Conservation (phyloP, 257 asterid species). For the Ehretia macrophylla region DNA sequence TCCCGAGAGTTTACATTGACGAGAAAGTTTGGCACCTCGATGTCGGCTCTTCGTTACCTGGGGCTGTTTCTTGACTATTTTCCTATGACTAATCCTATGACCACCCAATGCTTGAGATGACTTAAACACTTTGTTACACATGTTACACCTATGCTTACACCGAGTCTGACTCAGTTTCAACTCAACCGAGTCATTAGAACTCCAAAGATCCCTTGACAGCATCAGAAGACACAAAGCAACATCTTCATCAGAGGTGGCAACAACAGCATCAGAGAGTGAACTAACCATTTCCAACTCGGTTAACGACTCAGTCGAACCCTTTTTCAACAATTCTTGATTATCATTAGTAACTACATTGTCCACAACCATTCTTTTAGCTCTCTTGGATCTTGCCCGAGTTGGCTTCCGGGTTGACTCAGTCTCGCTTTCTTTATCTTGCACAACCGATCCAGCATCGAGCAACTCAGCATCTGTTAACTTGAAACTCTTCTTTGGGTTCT, state of each 20-base stretch:
- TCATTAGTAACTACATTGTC: constrained; percentile 2
- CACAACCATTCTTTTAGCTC: constrained; percentile 18
- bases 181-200: constrained; percentile 5
- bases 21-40: too few species aligned
- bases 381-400: constrained; percentile 29
- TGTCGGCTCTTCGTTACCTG: constrained; percentile 9
- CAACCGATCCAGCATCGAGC: constrained; percentile 27
- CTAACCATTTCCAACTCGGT: constrained; percentile 24
- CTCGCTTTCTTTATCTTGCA: constrained; percentile 32
- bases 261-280: constrained; percentile 29
- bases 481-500: constrained; percentile 30
- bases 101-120: constrained; percentile 52
- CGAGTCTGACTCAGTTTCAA: constrained; percentile 7
- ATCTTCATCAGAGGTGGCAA: constrained; percentile 36
- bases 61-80: constrained; percentile 11
- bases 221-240: constrained; percentile 58
- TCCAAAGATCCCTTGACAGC: constrained; percentile 63
- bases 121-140: constrained; percentile 28
- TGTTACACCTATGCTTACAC: constrained; percentile 28
- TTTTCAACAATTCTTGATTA: neutral
- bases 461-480: constrained; percentile 37
- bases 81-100: constrained; percentile 28
- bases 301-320: constrained; percentile 17
- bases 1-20: neutral
- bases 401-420: constrained; percentile 30